Base-by-base conservation (phyloP, 129 eudicot species). In the Flaveria trinervia region DNA sequence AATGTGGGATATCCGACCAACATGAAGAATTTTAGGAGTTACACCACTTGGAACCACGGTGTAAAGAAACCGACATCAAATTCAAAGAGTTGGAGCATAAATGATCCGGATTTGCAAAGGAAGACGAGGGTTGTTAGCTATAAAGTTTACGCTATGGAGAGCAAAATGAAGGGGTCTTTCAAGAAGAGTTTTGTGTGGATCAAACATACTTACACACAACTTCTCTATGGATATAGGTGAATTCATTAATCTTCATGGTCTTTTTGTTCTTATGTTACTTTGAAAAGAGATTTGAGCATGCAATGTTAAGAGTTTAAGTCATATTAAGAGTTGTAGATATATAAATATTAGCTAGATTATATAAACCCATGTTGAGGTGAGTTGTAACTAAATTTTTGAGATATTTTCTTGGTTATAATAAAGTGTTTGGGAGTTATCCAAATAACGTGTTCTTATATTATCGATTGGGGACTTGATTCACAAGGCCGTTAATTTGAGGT, bases 111-210 rank as follows among this genome's bases (percentile, higher is more conserved):
- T 56, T 18, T 91, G 82, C 89, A 88, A 78, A 79, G 97, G 76
- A 91, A 91, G 80, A 92, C 82, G 36, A 86, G 98, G 77, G 88
- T 93, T 72, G 98, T 85, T 20, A 71, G 84, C 43, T 93, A 93
- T 60, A 90, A 90, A 54, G 90, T 83, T 26, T 93, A 93, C 74
- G 55, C 85, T 10, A 77, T 87, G 60, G 92, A 90, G 76, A 89
- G 86, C 13, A 93, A 93, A 80, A 78, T 93, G 92, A 92, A 90
- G 64, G 89, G 90, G 8, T 88, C 98, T 74, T 76, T 92, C 36
- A 92, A 92, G 72, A 92, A 92, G 82, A 92, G 98, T 65, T 90
- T 88, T 60, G 88, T 88, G 74, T 90, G 96, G 98, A 82, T 92
- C 59, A 92, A 86, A 68, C 84, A 88, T 48, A 52, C 88, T 69